Base-by-base conservation (phyloP, 805 yeast genomes). In the Schizosaccharomyces japonicus region DNA sequence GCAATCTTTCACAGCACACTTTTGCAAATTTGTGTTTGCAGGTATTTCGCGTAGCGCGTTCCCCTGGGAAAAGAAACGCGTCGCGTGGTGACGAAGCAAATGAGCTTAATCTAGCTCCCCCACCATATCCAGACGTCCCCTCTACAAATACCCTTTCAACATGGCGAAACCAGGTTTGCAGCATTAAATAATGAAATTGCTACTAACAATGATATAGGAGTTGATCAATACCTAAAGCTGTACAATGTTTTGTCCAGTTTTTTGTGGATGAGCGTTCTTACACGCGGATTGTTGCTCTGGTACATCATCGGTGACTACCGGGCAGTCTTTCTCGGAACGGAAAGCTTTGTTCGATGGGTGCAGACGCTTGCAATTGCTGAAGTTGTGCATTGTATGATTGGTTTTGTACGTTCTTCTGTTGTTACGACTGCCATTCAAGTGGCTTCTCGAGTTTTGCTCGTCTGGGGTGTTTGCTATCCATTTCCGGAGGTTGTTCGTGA, bases 341-440 rank as follows among this genome's bases (percentile, higher is more conserved):
- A 68, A 28, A 62, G 65, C 19, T 60, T 75, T 53, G 69, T 79
- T 46, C 76, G 78, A 2, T 58, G 65, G 33, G 72, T 85, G 44
- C 96, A 87, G 63, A 68, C 80, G n/a, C 63, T 75, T 45, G 96
- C 96, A 0, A 53, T 81, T 1, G 68, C 80, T 47, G 96, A 87
- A 60, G 71, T 87, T 19, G 66, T 73, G 57, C 87, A 85, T 59
- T 17, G 31, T 42, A 15, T 42, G 5, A 7, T 29, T 3, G 33
- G 46, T 6, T 67, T 78, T 45, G 96, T 90, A 32, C 74, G 78
- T 54, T 78, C 95, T 6, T 94, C 95, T 2, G 53, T 85, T 4
- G 54, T 78, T 49, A 90, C 95, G 28, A 83, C 95, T 0, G 69
- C 67, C 13, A 76, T 85, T 57, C 98, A 90, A 63, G 94, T 90